These are phyloP conservation scores for Colletotrichum sp. DNA, from an alignment of 2,329 filamentous ascomycete genomes.

Conservation along the genomic window DNA sequence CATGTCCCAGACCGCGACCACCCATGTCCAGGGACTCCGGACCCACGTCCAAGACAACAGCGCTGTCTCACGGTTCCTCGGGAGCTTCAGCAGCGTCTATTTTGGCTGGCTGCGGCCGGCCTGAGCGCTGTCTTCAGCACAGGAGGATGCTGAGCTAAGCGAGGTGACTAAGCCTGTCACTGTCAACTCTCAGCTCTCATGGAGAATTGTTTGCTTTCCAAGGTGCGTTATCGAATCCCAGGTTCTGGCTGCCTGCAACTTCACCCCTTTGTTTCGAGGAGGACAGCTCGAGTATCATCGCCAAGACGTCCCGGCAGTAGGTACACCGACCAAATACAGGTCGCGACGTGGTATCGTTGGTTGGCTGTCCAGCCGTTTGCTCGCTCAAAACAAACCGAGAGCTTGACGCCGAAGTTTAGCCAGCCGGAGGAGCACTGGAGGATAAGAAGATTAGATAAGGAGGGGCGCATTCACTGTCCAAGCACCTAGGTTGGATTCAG, in stretches of 20 bases:
- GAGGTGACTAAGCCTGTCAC: background rate
- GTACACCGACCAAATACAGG: background rate
- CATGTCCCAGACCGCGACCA: constrained; percentile 1
- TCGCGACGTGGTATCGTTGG: background rate
- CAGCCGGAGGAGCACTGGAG: background rate
- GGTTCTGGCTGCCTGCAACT: background rate
- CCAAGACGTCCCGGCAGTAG: background rate
- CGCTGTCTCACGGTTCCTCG: background rate
- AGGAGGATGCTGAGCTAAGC: background rate
- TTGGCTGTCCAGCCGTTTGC: background rate
- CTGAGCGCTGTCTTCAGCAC: background rate
- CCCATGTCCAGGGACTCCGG: background rate
- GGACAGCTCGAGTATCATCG: background rate
- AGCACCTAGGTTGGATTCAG: background rate
- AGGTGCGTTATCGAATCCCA: background rate
- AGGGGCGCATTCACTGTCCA: background rate
- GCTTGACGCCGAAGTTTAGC: background rate
- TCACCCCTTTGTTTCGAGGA: background rate
- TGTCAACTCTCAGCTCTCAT: background rate
- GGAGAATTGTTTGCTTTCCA: background rate
- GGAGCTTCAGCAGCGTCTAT: background rate
- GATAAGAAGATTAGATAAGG: background rate
- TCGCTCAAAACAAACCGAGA: background rate
- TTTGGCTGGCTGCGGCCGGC: background rate
- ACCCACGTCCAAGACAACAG: background rate